Percentiles rank a stretch among this genome's conserved stretches.
Evolutionary conservation across 176 grass and related monocot species (phyloP).

Genomic region (Thalia dealbata): DNA sequence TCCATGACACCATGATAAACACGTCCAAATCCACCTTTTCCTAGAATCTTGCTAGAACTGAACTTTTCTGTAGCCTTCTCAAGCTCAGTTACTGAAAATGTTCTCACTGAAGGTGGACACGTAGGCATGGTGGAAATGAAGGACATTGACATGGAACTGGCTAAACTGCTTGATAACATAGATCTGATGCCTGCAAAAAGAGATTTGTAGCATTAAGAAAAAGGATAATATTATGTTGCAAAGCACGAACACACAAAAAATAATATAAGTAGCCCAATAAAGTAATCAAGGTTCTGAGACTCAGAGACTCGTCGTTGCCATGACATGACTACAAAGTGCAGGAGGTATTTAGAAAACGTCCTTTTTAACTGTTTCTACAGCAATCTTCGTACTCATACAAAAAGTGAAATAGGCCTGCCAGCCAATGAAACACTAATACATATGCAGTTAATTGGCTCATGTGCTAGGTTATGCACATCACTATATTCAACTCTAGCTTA

Average conservation of each 20-base stretch:
- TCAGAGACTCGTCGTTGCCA: no score
- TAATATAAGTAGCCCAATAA: not conserved
- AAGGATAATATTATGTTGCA: not conserved
- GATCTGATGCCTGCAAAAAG: constrained; percentile 44
- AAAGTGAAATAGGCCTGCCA: no score
- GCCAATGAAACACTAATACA: not conserved
- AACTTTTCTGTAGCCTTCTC: constrained; percentile 77
- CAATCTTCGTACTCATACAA: no score
- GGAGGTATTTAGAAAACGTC: no score
- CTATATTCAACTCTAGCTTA: not conserved
- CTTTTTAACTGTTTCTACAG: no score
- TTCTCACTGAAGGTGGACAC: constrained; percentile 58
- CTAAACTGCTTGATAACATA: constrained; percentile 58
- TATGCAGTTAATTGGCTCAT: not conserved
- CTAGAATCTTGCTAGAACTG: constrained; percentile 57
- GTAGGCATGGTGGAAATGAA: constrained; percentile 53
- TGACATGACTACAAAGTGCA: no score
- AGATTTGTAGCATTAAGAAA: constrained; percentile 18
- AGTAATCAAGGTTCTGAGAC: not conserved
- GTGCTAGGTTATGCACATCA: not conserved
- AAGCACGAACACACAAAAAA: not conserved
- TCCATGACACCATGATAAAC: constrained; percentile 71
- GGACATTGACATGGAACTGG: constrained; percentile 53
- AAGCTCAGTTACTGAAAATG: constrained; percentile 66
- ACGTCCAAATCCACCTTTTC: constrained; percentile 84